These are phyloP conservation scores for Plasmodium knowlesi DNA, from an alignment of 169 alveolate genomes.

Conservation along the genomic window DNA sequence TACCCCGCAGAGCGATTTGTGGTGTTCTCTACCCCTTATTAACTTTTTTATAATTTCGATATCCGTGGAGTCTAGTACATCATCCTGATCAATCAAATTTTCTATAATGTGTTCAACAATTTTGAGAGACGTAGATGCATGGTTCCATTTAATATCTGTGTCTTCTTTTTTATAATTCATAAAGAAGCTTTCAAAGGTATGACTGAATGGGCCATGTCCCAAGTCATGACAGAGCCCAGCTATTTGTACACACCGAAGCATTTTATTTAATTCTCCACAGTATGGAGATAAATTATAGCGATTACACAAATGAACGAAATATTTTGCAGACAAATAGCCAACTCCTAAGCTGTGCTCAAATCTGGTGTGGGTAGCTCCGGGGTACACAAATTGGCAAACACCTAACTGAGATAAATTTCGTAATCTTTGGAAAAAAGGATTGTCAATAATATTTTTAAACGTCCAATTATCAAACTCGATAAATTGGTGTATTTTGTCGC, in stretches of 20 bases:
- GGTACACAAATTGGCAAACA: constrained; percentile 87
- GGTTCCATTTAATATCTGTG: constrained; percentile 79
- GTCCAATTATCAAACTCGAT: constrained; percentile 81
- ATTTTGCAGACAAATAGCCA: constrained; percentile 85
- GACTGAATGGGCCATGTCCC: constrained; percentile 95
- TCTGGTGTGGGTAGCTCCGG: constrained; percentile 92
- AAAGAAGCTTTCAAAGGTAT: constrained; percentile 87
- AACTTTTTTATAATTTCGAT: constrained; percentile 43
- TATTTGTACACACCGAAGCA: constrained; percentile 84
- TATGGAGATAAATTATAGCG: constrained; percentile 49
- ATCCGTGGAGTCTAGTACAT: constrained; percentile 70
- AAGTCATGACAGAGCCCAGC: constrained; percentile 95
- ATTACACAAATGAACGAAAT: constrained; percentile 81
- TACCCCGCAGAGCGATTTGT: constrained; percentile 26
- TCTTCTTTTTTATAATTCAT: constrained; percentile 44
- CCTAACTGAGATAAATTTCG: constrained; percentile 90
- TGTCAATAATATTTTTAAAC: constrained; percentile 86
- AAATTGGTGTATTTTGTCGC: constrained; percentile 77
- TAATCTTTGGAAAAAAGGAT: constrained; percentile 89
- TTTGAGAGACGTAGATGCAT: constrained; percentile 82
- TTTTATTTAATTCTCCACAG: constrained; percentile 62
- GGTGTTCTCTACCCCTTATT: constrained; percentile 37
- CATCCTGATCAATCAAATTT: constrained; percentile 59
- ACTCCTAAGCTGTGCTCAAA: constrained; percentile 93
- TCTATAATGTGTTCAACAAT: constrained; percentile 79